Base-by-base conservation (phyloP, 2,329 filamentous ascomycete genomes). In the Xylariaceae sp. region DNA sequence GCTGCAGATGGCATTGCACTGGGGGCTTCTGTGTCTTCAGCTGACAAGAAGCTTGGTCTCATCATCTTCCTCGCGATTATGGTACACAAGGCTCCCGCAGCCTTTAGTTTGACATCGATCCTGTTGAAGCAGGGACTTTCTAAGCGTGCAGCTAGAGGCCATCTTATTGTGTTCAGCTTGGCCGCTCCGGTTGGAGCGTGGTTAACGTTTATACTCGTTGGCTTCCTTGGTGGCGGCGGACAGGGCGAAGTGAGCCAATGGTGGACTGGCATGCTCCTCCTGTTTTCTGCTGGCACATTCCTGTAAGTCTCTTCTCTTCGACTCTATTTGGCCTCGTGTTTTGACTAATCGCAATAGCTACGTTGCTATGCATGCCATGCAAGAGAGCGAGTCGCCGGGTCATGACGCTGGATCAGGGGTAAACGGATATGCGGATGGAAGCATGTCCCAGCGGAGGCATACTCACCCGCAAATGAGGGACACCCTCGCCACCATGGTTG, bases 361-460 rank as follows among this genome's bases (percentile, higher is more conserved):
- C 70, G 94, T 99, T 49, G 94, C 94, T 0, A 97, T 97, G 92
- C 94, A 99, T 71, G 92, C 92, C 0, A 96, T 97, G 91, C 90
- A 95, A 71, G 92, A 96, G 69, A 84, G 87, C 18, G 77, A 79
- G 55, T 73, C 75, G 1, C 76, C 81, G 35, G 74, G 76, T 55
- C 80, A 86, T 63, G 78, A 84, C n/a, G 77, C 82, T 59, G 74
- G 77, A 55, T 67, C 73, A 0, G 68, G 72, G 4, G 70, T 74
- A 42, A 85, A 87, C 62, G 81, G 85, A 55, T 85, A 84, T 68
- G 68, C 77, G 5, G 83, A 87, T 17, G 75, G 75, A 2, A 68
- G 72, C 13, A 58, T 72, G 42, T 68, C 76, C 47, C 79, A 82
- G 69, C 77, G 80, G 59, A 82, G 82, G 70, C 74, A 81, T 57